Base-by-base conservation (phyloP, 805 yeast species). In the Zygosaccharomyces bisporus region DNA sequence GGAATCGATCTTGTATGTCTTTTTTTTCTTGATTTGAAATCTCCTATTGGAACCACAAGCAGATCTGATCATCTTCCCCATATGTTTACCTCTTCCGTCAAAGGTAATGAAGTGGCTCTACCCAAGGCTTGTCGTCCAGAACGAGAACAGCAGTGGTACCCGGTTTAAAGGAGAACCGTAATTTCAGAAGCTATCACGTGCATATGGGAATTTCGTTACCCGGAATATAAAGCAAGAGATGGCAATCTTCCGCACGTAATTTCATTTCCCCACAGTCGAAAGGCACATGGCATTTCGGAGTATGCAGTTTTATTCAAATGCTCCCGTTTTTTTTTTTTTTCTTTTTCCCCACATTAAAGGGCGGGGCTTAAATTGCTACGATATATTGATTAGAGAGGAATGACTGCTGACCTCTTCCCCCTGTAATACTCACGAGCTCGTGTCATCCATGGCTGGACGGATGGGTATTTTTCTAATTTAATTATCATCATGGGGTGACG, bases 41-140 rank as follows among this genome's bases (percentile, higher is more conserved):
- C 30, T 35, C 21, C 40, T 17, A 24, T 37, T 24, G 40, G n/a
- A 25, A 20, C 40, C 40, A 37, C 40, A 37, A 37, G 33, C 16
- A 27, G 31, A 25, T 24, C 21, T 25, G 33, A 25, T 37, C 32
- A 25, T 19, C 30, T 16, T 18, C 23, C 23, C 32, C 20, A 17
- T 10, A 25, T 37, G 32, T 37, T 37, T 37, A 37, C 40, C 32
- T 16, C 7, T 37, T 16, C 40, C 40, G 21, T 10, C 30, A 17
- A 19, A 1, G 32, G 40, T 16, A 25, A 25, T 16, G 23, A 10
- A 6, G 24, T 17, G 27, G 6, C 29, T 16, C 9, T 17, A 35
- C 24, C 13, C 17, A 13, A 20, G 17, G 8, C n/a, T 33, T 12
- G 19, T 17, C 39, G 39, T 35, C 13, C 7, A 21, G 8, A 35